phyloP scores from a whole-genome alignment of 225 moss, liverwort and hornwort species.

The Sphagnum contortum region DNA sequence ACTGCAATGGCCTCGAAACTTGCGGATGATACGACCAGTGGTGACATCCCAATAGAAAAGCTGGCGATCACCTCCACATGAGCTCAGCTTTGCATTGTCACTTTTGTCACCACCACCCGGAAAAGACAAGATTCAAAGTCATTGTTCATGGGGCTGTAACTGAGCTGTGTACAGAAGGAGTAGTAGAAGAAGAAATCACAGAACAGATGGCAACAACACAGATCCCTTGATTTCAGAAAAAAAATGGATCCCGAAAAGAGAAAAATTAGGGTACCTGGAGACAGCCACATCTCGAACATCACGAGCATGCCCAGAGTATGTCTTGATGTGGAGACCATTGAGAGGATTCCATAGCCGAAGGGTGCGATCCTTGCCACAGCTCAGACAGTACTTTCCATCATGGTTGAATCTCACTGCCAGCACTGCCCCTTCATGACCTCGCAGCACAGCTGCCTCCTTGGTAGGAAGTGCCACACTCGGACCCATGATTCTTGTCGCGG shows the following conservation, averaged over 20 bases:
- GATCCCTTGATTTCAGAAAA: too few relatives aligned
- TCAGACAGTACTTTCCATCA: slow-evolving; percentile 82
- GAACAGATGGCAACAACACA: too few relatives aligned
- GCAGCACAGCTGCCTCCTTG: slow-evolving; percentile 53
- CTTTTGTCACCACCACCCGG: slow-evolving; percentile 15
- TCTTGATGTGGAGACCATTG: slow-evolving; percentile 62
- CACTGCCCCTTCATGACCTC: slow-evolving; percentile 81
- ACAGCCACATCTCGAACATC: slow-evolving; percentile 77
- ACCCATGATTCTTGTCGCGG: slow-evolving; percentile 10
- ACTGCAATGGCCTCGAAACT: slow-evolving; percentile 93
- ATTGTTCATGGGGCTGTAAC: too few relatives aligned
- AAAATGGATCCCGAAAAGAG: too few relatives aligned
- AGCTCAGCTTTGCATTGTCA: slow-evolving; percentile 65
- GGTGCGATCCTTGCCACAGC: slow-evolving; percentile 76
- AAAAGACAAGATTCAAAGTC: too few relatives aligned
- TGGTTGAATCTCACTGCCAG: slow-evolving; percentile 77
- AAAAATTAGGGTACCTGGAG: slow-evolving; percentile 31
- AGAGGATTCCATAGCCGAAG: slow-evolving; percentile 78
- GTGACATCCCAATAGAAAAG: slow-evolving; percentile 92
- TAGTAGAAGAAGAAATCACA: too few relatives aligned
- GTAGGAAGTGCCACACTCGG: slow-evolving; percentile 32
- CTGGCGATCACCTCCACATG: slow-evolving; percentile 71
- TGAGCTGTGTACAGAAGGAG: too few relatives aligned
- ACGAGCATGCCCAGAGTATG: slow-evolving; percentile 74
- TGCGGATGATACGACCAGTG: slow-evolving; percentile 83